Evolutionary conservation across 352 stramenopile species (phyloP).

Genomic region (Pythium chondricola): DNA sequence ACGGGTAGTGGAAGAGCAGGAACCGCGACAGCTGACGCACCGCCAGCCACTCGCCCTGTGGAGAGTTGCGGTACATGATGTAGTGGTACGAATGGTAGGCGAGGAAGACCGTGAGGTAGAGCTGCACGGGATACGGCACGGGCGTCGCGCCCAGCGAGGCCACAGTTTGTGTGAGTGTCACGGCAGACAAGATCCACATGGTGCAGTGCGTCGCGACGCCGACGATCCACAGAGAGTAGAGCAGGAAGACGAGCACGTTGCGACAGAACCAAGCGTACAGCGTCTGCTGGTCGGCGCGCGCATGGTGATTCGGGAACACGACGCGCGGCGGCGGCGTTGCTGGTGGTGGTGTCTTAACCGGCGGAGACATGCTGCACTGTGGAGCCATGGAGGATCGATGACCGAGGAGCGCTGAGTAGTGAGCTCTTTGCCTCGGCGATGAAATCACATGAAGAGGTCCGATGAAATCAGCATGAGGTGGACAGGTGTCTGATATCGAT

Average conservation of each 20-base stretch:
- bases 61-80: slow-evolving; percentile 6
- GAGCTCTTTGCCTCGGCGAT: too few relatives aligned
- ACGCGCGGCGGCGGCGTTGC: background rate
- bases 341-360: background rate
- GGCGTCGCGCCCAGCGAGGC: background rate
- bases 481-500: too few relatives aligned
- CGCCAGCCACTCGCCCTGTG: slow-evolving; percentile 26
- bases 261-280: slow-evolving; percentile 23
- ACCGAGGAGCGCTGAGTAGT: too few relatives aligned
- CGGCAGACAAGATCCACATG: slow-evolving; percentile 24
- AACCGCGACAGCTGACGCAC: slow-evolving; percentile 18
- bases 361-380: too few relatives aligned
- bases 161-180: slow-evolving; percentile 14
- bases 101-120: slow-evolving; percentile 26
- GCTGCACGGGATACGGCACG: background rate
- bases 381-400: too few relatives aligned
- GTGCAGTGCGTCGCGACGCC: slow-evolving; percentile 13
- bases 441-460: too few relatives aligned
- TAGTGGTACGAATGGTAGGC: slow-evolving; percentile 46
- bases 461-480: background rate
- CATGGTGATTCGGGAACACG: slow-evolving; percentile 12
- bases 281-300: slow-evolving; percentile 22
- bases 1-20: slow-evolving; percentile 32
- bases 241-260: slow-evolving; percentile 24
- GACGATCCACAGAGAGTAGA: slow-evolving; percentile 30